These are phyloP conservation scores for Mortierella sp. DNA, from an alignment of 371 early-diverging fungal genomes.

Conservation along the genomic window DNA sequence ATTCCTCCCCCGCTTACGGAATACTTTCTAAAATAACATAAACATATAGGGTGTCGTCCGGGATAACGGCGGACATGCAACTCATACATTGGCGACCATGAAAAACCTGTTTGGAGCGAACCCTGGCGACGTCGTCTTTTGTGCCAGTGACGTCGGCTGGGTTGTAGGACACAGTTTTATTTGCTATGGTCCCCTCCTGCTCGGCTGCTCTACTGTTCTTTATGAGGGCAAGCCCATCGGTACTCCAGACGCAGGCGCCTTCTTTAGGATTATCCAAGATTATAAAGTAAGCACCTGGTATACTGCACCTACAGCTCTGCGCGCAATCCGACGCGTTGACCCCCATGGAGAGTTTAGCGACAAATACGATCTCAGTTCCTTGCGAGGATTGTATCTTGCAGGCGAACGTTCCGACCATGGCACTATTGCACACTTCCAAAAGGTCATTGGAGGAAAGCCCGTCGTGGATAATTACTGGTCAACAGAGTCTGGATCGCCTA, in stretches of 20 bases:
- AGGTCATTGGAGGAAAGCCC: slow-evolving; percentile 67
- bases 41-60: slow-evolving; percentile 86
- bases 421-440: slow-evolving; percentile 77
- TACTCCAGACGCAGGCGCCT: slow-evolving; percentile 85
- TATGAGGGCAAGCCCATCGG: slow-evolving; percentile 93
- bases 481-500: slow-evolving; percentile 92
- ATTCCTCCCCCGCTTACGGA: background rate
- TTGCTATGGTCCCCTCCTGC: slow-evolving; percentile 90
- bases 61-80: slow-evolving; percentile 91
- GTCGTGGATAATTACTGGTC: slow-evolving; percentile 95
- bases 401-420: slow-evolving; percentile 93
- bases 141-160: slow-evolving; percentile 96
- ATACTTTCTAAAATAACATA: background rate
- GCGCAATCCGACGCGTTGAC: slow-evolving; percentile 88
- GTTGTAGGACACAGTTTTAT: slow-evolving; percentile 94
- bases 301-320: slow-evolving; percentile 94
- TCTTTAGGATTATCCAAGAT: slow-evolving; percentile 86
- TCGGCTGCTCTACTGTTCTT: slow-evolving; percentile 89
- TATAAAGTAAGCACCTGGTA: slow-evolving; percentile 85
- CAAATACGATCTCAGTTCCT: slow-evolving; percentile 70
- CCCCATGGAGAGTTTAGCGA: slow-evolving; percentile 69
- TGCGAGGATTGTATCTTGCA: slow-evolving; percentile 85
- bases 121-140: slow-evolving; percentile 81
- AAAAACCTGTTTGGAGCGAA: slow-evolving; percentile 83
- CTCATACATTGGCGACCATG: slow-evolving; percentile 84